phyloP scores from a whole-genome alignment of 768 basidiomycete species.

The Amanita inopinata region DNA sequence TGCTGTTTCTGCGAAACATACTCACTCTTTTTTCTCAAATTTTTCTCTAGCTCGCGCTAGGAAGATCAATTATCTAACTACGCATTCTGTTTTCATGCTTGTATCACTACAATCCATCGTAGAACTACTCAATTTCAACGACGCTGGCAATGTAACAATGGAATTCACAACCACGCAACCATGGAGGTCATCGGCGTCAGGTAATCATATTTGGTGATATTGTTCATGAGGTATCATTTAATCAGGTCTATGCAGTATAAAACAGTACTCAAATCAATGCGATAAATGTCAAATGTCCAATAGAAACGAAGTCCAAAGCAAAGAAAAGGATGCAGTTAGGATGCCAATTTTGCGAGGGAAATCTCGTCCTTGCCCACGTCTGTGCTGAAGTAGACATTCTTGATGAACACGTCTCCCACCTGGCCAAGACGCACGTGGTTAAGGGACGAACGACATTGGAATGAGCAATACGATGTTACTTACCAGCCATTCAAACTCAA shows the following conservation, averaged over 20 bases:
- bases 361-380: slow-evolving; percentile 25
- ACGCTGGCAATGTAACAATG: slow-evolving; percentile 4
- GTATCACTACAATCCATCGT: slow-evolving; percentile 9
- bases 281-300: slow-evolving; percentile 1
- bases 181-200: too few relatives aligned
- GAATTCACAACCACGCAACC: too few relatives aligned
- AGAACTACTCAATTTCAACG: slow-evolving; percentile 8
- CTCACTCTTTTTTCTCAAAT: slow-evolving; percentile 8
- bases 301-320: slow-evolving; percentile 1
- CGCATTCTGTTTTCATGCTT: slow-evolving; percentile 8
- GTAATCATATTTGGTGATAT: background rate
- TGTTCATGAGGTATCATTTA: too few relatives aligned
- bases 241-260: too few relatives aligned
- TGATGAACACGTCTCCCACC: slow-evolving; percentile 33
- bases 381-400: slow-evolving; percentile 30
- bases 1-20: slow-evolving; percentile 2
- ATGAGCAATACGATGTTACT: slow-evolving; percentile 21
- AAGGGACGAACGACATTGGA: background rate
- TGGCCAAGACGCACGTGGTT: slow-evolving; percentile 8
- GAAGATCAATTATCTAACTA: slow-evolving; percentile 6
- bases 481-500: slow-evolving; percentile 51
- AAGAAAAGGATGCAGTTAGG: slow-evolving; percentile 6
- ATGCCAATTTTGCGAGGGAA: slow-evolving; percentile 21
- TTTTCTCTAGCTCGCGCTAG: slow-evolving; percentile 5
- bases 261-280: background rate